Evolutionary conservation across 2,329 filamentous ascomycete genomes (phyloP).

Genomic region (Atkinsonella texensis): DNA sequence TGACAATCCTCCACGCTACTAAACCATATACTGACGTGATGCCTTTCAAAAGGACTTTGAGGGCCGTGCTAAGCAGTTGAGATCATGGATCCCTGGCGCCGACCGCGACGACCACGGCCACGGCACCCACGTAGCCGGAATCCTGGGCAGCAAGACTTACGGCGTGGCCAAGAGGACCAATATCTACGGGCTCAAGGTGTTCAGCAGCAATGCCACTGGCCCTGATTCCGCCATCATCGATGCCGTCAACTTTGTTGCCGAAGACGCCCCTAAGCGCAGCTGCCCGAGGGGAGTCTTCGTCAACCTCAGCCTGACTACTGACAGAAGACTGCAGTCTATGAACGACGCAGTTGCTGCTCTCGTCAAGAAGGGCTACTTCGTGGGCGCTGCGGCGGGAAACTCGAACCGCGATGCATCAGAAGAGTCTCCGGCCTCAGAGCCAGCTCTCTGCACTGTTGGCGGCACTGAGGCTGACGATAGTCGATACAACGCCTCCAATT

Average conservation of each 20-base stretch:
- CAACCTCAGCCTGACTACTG: constrained; percentile 36
- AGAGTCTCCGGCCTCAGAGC: constrained; percentile 28
- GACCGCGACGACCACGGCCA: constrained; percentile 16
- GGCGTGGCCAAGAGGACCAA: constrained; percentile 27
- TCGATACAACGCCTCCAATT: constrained; percentile 33
- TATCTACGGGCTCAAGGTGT: constrained; percentile 27
- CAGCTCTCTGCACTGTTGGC: constrained; percentile 33
- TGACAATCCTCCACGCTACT: not conserved
- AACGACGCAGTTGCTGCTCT: constrained; percentile 33
- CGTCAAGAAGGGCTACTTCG: constrained; percentile 29
- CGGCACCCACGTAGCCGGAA: constrained; percentile 23
- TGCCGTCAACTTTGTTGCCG: constrained; percentile 26
- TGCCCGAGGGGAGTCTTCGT: constrained; percentile 31
- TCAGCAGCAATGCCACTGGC: constrained; percentile 20
- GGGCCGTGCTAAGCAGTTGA: constrained; percentile 13
- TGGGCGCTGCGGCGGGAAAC: constrained; percentile 41
- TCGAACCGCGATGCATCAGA: constrained; percentile 24
- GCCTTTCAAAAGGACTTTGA: constrained; percentile 16
- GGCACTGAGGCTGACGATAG: constrained; percentile 23
- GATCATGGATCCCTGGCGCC: constrained; percentile 19
- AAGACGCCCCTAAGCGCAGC: constrained; percentile 19
- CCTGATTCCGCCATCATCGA: constrained; percentile 25
- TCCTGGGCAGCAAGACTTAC: constrained; percentile 20
- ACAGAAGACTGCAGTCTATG: constrained; percentile 18
- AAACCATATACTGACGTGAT: not conserved